Conservation (phyloP, 148 eudicot species). For the Bassia scoparia region DNA sequence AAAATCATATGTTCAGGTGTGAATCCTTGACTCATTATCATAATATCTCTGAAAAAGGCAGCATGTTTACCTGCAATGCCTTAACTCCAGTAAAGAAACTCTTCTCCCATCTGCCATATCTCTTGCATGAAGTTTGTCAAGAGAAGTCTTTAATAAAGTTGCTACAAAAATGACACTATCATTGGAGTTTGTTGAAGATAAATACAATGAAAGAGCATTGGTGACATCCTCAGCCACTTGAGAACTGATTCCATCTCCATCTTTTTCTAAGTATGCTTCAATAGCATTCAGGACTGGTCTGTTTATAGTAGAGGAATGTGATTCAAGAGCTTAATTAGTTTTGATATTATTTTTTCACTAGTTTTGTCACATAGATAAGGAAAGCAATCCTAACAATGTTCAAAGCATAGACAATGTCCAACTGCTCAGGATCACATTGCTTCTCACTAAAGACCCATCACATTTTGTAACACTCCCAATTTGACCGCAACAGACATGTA, state of each 20-base stretch:
- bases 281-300: conserved; percentile 56
- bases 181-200: conserved; percentile 38
- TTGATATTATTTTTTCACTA: conserved; percentile 31
- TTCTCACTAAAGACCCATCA: conserved; percentile 32
- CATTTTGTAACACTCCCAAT: conserved; percentile 26
- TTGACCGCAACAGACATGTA: conserved; percentile 43
- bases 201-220: conserved; percentile 42
- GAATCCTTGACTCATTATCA: not conserved
- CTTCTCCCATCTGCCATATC: conserved; percentile 43
- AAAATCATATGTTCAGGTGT: not conserved
- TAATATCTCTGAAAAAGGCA: not conserved
- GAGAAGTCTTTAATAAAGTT: conserved; percentile 40
- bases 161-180: conserved; percentile 63
- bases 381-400: conserved; percentile 49
- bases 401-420: conserved; percentile 60
- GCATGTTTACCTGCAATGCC: conserved; percentile 53
- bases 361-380: conserved; percentile 51
- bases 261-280: conserved; percentile 48
- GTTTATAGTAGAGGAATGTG: conserved; percentile 43
- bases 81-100: conserved; percentile 38
- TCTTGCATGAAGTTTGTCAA: conserved; percentile 47
- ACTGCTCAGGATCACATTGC: conserved; percentile 44
- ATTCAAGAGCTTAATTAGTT: conserved; percentile 48
- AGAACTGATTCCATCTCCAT: conserved; percentile 32
- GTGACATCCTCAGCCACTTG: conserved; percentile 41